These are phyloP conservation scores for Crotalaria pallida DNA, from an alignment of 306 rosid species.

Conservation along the genomic window DNA sequence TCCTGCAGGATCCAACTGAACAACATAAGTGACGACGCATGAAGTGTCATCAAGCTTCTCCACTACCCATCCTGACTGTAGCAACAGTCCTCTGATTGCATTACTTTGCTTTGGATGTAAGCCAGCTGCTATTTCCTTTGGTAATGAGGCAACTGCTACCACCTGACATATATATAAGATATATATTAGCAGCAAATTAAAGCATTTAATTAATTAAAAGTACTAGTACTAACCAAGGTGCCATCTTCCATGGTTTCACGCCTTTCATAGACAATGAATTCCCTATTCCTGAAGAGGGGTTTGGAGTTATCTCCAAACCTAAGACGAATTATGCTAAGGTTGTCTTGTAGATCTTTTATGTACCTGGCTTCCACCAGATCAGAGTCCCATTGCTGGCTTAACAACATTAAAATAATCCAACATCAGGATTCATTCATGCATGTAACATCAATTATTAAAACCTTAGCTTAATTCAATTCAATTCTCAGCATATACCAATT, in stretches of 20 bases:
- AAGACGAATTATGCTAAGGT: slow-evolving; percentile 72
- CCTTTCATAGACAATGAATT: slow-evolving; percentile 80
- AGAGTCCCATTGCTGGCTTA: slow-evolving; percentile 87
- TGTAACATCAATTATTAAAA: no score
- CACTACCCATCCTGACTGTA: slow-evolving; percentile 92
- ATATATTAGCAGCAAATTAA: no score
- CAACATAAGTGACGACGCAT: slow-evolving; percentile 76
- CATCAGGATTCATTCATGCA: neutral
- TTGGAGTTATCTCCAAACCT: slow-evolving; percentile 81
- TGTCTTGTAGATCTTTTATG: slow-evolving; percentile 63
- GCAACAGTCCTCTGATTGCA: slow-evolving; percentile 74
- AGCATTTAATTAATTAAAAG: neutral
- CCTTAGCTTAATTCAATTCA: no score
- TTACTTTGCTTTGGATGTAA: slow-evolving; percentile 74
- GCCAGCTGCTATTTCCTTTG: slow-evolving; percentile 87
- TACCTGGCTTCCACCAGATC: slow-evolving; percentile 84
- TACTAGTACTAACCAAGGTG: slow-evolving; percentile 51
- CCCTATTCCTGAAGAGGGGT: slow-evolving; percentile 76
- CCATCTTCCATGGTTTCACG: slow-evolving; percentile 94
- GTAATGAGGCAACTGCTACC: slow-evolving; percentile 89
- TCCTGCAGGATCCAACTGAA: slow-evolving; percentile 93
- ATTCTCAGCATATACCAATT: neutral
- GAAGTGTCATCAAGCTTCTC: slow-evolving; percentile 77
- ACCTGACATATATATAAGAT: no score
- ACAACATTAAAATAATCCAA: neutral